phyloP scores from a whole-genome alignment of 768 basidiomycete species.

The Suillus weaverae region DNA sequence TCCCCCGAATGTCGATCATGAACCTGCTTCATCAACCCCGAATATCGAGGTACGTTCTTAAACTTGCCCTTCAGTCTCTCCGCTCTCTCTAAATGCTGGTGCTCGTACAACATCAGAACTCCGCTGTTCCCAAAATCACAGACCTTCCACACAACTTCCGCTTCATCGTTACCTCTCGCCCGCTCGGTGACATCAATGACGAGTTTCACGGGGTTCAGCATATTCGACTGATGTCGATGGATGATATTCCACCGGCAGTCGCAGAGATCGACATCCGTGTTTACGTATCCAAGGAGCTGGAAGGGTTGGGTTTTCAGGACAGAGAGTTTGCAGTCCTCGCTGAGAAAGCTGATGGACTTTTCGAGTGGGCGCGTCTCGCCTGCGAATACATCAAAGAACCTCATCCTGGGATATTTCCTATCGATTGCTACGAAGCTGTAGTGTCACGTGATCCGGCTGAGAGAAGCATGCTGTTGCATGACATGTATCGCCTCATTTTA shows the following conservation, averaged over 20 bases:
- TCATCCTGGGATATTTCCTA: background rate
- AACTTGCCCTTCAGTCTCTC: too few relatives aligned
- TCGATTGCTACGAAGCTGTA: background rate
- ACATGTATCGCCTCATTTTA: background rate
- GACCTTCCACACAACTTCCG: constrained; percentile 9
- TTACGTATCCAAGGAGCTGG: background rate
- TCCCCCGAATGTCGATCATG: too few relatives aligned
- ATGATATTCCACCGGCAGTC: background rate
- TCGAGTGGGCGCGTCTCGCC: constrained; percentile 6
- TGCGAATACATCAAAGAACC: constrained; percentile 5
- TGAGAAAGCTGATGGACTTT: background rate
- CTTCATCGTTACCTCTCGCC: constrained; percentile 13
- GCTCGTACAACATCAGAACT: background rate
- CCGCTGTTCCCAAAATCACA: background rate
- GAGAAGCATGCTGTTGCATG: background rate
- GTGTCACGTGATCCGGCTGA: background rate
- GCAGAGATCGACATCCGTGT: background rate
- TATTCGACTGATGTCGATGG: background rate
- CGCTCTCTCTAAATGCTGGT: too few relatives aligned
- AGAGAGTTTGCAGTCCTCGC: background rate
- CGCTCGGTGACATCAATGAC: background rate
- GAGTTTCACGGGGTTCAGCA: background rate
- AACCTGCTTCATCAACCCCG: too few relatives aligned
- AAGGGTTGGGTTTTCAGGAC: background rate
- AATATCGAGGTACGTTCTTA: too few relatives aligned